Evolutionary conservation across 2,329 filamentous ascomycete genomes (phyloP).

Genomic region (Trichoderma aggressivum): DNA sequence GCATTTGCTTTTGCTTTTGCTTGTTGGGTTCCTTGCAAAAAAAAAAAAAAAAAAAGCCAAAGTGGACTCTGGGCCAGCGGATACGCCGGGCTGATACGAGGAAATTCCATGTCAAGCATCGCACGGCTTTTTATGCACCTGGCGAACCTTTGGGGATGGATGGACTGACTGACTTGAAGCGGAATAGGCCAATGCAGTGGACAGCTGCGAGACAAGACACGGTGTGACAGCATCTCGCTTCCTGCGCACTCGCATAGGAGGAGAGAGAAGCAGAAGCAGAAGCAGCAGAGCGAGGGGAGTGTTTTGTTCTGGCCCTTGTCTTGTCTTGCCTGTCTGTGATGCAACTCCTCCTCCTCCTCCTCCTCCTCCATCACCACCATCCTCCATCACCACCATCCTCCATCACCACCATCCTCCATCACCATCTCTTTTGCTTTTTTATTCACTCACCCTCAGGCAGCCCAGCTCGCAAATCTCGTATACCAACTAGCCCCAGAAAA

Average conservation of each 20-base stretch:
- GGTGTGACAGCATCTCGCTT: slow-evolving; percentile 15
- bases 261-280: not conserved
- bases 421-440: not conserved
- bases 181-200: not conserved
- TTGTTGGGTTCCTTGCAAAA: not conserved
- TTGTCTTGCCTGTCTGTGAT: not conserved
- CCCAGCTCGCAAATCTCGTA: not conserved
- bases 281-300: not conserved
- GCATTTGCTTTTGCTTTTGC: not conserved
- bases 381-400: not conserved
- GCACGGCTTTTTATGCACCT: not conserved
- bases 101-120: not conserved
- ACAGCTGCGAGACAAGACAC: slow-evolving; percentile 10
- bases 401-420: not conserved
- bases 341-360: not conserved
- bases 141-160: not conserved
- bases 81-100: slow-evolving; percentile 12
- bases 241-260: not conserved
- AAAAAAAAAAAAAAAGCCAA: not conserved
- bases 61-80: not conserved
- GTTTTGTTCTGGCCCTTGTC: not conserved
- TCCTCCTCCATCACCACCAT: not conserved
- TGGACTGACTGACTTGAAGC: not conserved
- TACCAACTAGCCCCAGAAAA: not conserved
- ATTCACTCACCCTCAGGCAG: too few species aligned